phyloP scores from a whole-genome alignment of 805 yeast genomes.

The Blastobotrys robertii region DNA sequence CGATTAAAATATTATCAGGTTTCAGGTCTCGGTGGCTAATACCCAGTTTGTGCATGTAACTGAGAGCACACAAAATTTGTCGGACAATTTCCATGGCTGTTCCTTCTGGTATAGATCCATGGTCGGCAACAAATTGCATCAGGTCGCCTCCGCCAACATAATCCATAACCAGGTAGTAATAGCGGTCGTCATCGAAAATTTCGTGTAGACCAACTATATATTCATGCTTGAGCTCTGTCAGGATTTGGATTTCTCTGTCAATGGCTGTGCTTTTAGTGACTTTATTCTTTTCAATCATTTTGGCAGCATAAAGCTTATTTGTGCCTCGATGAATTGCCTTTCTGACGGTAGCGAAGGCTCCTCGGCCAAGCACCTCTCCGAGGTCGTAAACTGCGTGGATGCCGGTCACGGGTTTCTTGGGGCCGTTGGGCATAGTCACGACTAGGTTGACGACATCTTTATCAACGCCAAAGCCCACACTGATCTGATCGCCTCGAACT shows the following conservation, averaged over 20 bases:
- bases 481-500: conserved; percentile 87
- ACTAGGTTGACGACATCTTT: conserved; percentile 49
- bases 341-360: conserved; percentile 96
- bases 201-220: conserved; percentile 76
- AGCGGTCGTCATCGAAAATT: conserved; percentile 72
- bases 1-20: conserved; percentile 90
- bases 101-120: conserved; percentile 79
- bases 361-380: conserved; percentile 82
- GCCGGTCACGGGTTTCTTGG: conserved; percentile 34
- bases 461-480: conserved; percentile 79
- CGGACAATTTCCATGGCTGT: conserved; percentile 79
- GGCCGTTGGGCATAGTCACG: conserved; percentile 33
- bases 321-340: conserved; percentile 80
- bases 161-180: conserved; percentile 88
- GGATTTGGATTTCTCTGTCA: conserved; percentile 73
- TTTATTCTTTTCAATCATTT: conserved; percentile 75
- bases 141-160: conserved; percentile 93
- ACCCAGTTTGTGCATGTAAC: conserved; percentile 80
- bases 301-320: conserved; percentile 83
- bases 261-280: conserved; percentile 72
- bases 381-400: conserved; percentile 65
- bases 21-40: conserved; percentile 94
- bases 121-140: conserved; percentile 93
- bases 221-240: conserved; percentile 70
- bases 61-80: conserved; percentile 76